Evolutionary conservation across 73 alveolate genomes (phyloP).

Genomic region (Paramecium biaurelia): DNA sequence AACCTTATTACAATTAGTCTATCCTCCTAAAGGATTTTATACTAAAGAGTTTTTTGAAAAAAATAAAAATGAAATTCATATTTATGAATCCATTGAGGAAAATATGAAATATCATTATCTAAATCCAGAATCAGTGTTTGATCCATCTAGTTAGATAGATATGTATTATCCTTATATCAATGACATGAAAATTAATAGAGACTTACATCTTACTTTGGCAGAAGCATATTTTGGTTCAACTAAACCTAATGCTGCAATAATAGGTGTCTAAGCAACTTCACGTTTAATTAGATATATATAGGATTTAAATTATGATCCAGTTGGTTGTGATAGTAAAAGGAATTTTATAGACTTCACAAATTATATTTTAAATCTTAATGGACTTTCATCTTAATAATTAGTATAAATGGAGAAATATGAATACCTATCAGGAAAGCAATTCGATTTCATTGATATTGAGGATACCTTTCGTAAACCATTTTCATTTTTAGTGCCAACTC

Average conservation of each 20-base stretch:
- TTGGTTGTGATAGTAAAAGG: background rate
- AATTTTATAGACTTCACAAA: background rate
- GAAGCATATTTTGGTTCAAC: background rate
- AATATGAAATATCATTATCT: background rate
- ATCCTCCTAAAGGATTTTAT: background rate
- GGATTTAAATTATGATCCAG: background rate
- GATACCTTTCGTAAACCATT: background rate
- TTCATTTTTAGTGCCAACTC: background rate
- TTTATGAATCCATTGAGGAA: background rate
- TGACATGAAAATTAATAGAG: background rate
- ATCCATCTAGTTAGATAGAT: background rate
- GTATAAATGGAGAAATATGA: background rate
- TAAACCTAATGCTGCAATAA: background rate
- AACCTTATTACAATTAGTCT: background rate
- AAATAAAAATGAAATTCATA: background rate
- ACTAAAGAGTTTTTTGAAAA: background rate
- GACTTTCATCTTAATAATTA: background rate
- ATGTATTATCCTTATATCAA: background rate
- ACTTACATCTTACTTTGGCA: background rate
- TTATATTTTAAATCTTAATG: constrained; percentile 12
- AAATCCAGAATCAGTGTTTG: background rate
- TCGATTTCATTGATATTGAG: background rate
- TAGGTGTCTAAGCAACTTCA: background rate
- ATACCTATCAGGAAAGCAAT: background rate
- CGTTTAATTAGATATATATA: background rate